phyloP scores from a whole-genome alignment of 306 rosid species.

The Casuarina equisetifolia region DNA sequence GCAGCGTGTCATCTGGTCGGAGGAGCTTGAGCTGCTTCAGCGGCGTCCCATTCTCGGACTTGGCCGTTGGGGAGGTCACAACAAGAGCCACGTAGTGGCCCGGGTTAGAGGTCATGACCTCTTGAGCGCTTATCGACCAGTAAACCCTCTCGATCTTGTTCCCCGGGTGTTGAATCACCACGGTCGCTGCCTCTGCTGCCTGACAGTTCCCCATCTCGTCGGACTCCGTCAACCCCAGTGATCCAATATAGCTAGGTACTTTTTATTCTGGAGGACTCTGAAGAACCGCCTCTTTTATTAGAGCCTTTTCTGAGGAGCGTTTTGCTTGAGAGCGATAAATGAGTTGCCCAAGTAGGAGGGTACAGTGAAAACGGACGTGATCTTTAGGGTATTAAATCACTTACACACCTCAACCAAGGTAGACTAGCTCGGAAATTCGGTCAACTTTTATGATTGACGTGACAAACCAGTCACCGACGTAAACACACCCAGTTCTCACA shows the following conservation, averaged over 20 bases:
- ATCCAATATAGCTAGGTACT: not conserved
- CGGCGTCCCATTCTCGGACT: constrained; percentile 54
- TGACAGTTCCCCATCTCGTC: constrained; percentile 83
- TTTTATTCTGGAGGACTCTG: too few relatives aligned
- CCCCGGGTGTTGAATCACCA: constrained; percentile 73
- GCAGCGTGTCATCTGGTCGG: constrained; percentile 79
- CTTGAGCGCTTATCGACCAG: constrained; percentile 76
- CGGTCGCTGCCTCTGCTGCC: constrained; percentile 90
- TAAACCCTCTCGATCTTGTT: constrained; percentile 68
- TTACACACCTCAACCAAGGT: too few relatives aligned
- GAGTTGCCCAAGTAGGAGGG: not conserved
- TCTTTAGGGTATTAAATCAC: not conserved
- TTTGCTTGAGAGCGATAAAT: not conserved
- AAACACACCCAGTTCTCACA: not conserved
- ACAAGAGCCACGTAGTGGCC: constrained; percentile 86
- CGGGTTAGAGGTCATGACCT: constrained; percentile 73
- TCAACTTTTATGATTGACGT: too few relatives aligned
- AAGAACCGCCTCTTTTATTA: too few relatives aligned
- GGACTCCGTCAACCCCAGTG: not conserved
- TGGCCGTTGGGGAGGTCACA: constrained; percentile 41
- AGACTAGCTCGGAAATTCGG: too few relatives aligned
- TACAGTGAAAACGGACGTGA: not conserved
- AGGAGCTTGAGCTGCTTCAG: constrained; percentile 86
- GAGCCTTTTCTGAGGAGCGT: too few relatives aligned
- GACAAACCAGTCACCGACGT: not conserved